phyloP scores from a whole-genome alignment of 2,329 filamentous ascomycete genomes.

The Escovopsis sp. region DNA sequence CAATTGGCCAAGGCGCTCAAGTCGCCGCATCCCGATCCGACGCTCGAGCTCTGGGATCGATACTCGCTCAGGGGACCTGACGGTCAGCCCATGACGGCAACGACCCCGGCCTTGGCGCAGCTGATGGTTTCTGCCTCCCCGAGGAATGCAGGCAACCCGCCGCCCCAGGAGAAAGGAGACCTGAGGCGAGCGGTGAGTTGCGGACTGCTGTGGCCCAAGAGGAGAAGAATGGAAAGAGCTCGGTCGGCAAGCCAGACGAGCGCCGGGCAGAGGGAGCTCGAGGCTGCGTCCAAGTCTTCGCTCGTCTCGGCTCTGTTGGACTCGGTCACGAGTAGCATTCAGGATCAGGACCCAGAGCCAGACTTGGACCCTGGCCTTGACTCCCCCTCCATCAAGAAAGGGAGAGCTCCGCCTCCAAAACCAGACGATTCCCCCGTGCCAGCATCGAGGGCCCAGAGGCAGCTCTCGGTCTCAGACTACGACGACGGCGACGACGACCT shows the following conservation, averaged over 20 bases:
- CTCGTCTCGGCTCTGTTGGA: constrained; percentile 51
- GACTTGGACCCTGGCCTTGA: constrained; percentile 15
- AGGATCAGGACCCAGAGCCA: constrained; percentile 23
- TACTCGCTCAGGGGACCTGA: constrained; percentile 39
- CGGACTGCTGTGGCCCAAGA: constrained; percentile 57
- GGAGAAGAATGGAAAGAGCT: constrained; percentile 42
- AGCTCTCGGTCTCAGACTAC: constrained; percentile 29
- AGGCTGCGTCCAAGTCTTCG: constrained; percentile 39
- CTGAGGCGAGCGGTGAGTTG: constrained; percentile 55
- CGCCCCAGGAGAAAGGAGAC: constrained; percentile 26
- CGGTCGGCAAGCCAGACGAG: constrained; percentile 21
- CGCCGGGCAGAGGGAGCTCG: constrained; percentile 24
- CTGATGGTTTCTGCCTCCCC: constrained; percentile 59
- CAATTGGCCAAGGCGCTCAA: constrained; percentile 43
- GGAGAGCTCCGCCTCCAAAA: constrained; percentile 11
- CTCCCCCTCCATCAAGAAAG: constrained; percentile 32
- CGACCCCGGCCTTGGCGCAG: constrained; percentile 46
- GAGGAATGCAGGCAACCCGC: constrained; percentile 33
- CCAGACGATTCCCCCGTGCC: constrained; percentile 10
- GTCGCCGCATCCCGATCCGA: constrained; percentile 57
- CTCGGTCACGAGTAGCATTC: constrained; percentile 43
- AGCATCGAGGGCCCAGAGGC: neutral
- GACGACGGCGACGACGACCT: constrained; percentile 38
- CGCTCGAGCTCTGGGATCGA: constrained; percentile 62
- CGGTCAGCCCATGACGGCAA: constrained; percentile 26